Evolutionary conservation across 805 yeast genomes (phyloP), one percentile per base, ranked within the genome.

Genomic region (Candida ascalaphidarum): DNA sequence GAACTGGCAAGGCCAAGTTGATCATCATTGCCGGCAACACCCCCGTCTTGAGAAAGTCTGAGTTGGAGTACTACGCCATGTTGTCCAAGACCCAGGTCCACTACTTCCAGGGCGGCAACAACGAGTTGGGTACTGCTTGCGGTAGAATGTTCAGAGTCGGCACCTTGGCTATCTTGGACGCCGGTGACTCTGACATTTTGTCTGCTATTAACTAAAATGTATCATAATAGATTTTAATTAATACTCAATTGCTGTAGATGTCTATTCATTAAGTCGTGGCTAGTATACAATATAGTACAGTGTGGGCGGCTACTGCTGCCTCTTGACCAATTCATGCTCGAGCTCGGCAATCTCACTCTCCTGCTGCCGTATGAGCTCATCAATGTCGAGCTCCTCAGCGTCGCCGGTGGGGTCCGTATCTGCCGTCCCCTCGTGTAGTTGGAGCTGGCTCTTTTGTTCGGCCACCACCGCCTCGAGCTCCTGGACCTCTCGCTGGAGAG

Each of bases 111-210:
- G 97, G 96, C 77, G 94, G 95, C 70, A 89, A 89, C 96, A 89
- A 89, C 74, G 97, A 89, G 76, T 84, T 89, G 63, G 97, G 96
- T 77, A 92, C 99, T 56, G 95, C 96, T 55, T 89, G 96, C 74
- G 99, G 99, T 88, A 89, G 84, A 73, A 85, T 92, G 61, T 92
- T 92, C 96, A 85, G 96, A 77, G 97, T 92, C 55, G 97, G 97
- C 77, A 89, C 88, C 60, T 74, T 92, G 58, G 74, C 96, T 58
- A 68, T 92, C 57, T 74, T 89, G 59, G 98, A 92, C 58, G 96
- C 96, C 56, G 99, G 99, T 88, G 99, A 92, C 76, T 92, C 98
- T 58, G 99, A 92, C 72, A 88, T 92, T 74, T 80, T 92, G 65
- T 55, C 86, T 55, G 63, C 84, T 35, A 61, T 61, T 69, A 41